phyloP scores from a whole-genome alignment of 2,329 filamentous ascomycete genomes.

The Sphaceloma murrayae region DNA sequence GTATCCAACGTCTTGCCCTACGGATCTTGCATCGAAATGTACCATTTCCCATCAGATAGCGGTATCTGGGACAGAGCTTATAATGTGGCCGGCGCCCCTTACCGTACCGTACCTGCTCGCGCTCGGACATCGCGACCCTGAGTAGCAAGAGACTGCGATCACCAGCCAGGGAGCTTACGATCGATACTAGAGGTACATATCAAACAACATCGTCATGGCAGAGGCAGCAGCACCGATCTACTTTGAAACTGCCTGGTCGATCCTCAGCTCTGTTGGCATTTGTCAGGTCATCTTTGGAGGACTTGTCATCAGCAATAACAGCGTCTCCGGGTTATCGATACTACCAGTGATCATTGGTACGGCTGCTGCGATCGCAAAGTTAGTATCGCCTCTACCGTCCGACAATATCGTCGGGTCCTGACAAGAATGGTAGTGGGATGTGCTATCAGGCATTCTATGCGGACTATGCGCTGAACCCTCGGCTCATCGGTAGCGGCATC shows the following conservation, averaged over 20 bases:
- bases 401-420: background rate
- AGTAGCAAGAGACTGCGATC: no score
- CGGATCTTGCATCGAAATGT: no score
- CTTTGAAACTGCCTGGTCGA: slow-evolving; percentile 9
- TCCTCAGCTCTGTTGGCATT: slow-evolving; percentile 5
- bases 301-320: slow-evolving; percentile 1
- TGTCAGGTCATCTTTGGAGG: slow-evolving; percentile 5
- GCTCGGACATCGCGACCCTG: no score
- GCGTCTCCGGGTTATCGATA: background rate
- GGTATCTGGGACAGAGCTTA: no score
- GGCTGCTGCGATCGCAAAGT: slow-evolving; percentile 4
- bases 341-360: slow-evolving; percentile 4
- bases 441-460: slow-evolving; percentile 8
- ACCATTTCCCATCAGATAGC: no score
- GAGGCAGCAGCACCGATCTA: background rate
- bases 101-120: no score
- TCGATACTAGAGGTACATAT: no score
- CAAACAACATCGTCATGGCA: background rate
- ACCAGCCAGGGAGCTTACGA: no score
- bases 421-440: background rate
- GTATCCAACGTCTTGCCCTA: no score
- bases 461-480: background rate
- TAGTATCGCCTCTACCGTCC: background rate
- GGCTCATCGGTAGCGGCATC: slow-evolving; percentile 1
- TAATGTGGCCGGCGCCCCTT: no score